phyloP scores from a whole-genome alignment of 371 early-diverging fungal species.

The Apophysomyces variabilis region DNA sequence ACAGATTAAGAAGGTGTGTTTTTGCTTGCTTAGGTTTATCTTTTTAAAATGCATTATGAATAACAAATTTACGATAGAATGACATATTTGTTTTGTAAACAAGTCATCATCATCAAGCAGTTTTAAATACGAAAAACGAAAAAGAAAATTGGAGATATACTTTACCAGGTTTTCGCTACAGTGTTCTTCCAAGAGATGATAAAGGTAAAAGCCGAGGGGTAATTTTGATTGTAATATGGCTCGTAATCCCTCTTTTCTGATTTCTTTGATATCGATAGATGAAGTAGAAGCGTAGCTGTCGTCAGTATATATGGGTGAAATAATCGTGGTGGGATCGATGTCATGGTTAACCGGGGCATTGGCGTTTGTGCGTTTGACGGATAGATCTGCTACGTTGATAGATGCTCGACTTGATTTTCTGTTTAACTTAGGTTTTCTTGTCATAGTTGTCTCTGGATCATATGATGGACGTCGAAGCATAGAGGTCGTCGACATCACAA shows the following conservation, averaged over 20 bases:
- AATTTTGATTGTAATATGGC: constrained; percentile 5
- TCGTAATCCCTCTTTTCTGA: constrained; percentile 1
- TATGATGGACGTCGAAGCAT: constrained; percentile 2
- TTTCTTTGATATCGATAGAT: background rate
- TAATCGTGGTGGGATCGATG: background rate
- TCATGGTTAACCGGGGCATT: background rate
- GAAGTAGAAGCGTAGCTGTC: background rate
- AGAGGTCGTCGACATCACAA: background rate
- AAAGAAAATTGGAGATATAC: background rate
- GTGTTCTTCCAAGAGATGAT: constrained; percentile 7
- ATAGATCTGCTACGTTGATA: constrained; percentile 1
- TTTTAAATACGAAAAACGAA: no score
- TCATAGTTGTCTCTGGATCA: background rate
- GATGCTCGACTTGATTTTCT: constrained; percentile 6
- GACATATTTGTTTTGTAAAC: no score
- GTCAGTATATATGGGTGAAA: background rate
- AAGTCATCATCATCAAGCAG: no score
- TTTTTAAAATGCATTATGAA: no score
- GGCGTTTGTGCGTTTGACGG: constrained; percentile 1
- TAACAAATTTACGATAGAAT: no score
- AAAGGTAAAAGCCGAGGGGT: constrained; percentile 7
- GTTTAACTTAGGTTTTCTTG: background rate
- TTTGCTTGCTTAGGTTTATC: no score
- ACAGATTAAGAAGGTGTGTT: background rate
- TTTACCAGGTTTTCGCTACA: constrained; percentile 13